Percentiles rank a stretch among this genome's conserved stretches.
Evolutionary conservation across 2,329 filamentous ascomycete genomes (phyloP).

Genomic region (Kalmusia sp.): DNA sequence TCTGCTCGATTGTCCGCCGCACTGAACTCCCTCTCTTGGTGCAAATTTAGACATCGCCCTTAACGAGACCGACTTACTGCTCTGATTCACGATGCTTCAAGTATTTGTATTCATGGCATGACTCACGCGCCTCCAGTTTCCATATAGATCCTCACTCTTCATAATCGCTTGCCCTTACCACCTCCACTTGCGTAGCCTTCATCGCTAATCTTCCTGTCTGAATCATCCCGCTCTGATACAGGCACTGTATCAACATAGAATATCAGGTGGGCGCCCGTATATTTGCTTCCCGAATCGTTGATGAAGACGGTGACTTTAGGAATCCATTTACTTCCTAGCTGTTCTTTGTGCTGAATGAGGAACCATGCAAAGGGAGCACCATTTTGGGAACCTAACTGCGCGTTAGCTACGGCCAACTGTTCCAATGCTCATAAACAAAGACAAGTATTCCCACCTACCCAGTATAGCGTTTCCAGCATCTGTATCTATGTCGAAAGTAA

Average conservation of each 20-base stretch:
- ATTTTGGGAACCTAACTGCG: slow-evolving; percentile 20
- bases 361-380: slow-evolving; percentile 31
- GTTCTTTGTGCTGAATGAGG: slow-evolving; percentile 25
- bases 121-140: too few relatives aligned
- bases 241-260: slow-evolving; percentile 1
- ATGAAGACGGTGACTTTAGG: slow-evolving; percentile 20
- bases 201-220: too few relatives aligned
- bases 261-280: background rate
- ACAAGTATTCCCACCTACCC: slow-evolving; percentile 12
- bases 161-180: too few relatives aligned
- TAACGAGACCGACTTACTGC: too few relatives aligned
- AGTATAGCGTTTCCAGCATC: slow-evolving; percentile 26
- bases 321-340: slow-evolving; percentile 26
- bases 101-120: too few relatives aligned
- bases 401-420: too few relatives aligned
- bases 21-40: too few relatives aligned
- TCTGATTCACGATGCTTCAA: too few relatives aligned
- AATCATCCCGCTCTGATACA: background rate
- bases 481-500: slow-evolving; percentile 15
- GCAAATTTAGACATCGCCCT: too few relatives aligned
- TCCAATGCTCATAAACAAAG: background rate
- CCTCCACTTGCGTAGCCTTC: too few relatives aligned
- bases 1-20: too few relatives aligned
- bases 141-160: too few relatives aligned
- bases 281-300: background rate